phyloP scores from a whole-genome alignment of 2,329 filamentous ascomycete genomes.

The Verticillium klebahnii region DNA sequence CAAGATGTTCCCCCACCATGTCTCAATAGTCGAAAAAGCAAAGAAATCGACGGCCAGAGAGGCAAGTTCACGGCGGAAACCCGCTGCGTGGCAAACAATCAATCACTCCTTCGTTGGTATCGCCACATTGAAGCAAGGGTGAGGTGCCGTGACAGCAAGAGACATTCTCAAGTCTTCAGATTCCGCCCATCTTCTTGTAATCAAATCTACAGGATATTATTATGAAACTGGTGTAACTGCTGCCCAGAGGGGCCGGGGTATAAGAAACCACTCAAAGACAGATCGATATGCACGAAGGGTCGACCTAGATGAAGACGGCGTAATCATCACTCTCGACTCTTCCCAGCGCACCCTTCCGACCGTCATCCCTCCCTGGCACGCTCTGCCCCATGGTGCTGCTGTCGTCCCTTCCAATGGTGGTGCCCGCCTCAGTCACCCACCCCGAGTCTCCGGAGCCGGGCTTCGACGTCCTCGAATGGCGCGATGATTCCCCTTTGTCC shows the following conservation, averaged over 20 bases:
- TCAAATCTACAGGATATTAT: neutral
- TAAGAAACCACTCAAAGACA: neutral
- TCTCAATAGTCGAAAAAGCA: too few relatives aligned
- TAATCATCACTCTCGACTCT: neutral
- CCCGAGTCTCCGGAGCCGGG: conserved; percentile 9
- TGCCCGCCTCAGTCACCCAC: conserved; percentile 12
- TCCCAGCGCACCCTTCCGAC: neutral
- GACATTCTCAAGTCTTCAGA: too few relatives aligned
- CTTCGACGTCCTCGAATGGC: conserved; percentile 4
- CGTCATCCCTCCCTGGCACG: neutral
- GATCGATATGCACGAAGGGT: neutral
- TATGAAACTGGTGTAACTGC: neutral
- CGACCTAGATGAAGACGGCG: neutral
- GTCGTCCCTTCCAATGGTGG: neutral
- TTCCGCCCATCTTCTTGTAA: neutral
- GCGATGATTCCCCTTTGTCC: conserved; percentile 9
- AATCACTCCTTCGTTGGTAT: too few relatives aligned
- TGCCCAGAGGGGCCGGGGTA: neutral
- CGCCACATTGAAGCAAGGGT: too few relatives aligned
- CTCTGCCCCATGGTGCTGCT: neutral
- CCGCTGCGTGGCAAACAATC: too few relatives aligned
- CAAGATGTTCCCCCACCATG: neutral
- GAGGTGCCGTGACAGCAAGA: too few relatives aligned
- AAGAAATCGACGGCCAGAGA: too few relatives aligned
- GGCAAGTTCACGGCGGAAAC: too few relatives aligned